Base-by-base conservation (phyloP, 1,139 yeast species). In the Debaryomyces robertsiae region DNA sequence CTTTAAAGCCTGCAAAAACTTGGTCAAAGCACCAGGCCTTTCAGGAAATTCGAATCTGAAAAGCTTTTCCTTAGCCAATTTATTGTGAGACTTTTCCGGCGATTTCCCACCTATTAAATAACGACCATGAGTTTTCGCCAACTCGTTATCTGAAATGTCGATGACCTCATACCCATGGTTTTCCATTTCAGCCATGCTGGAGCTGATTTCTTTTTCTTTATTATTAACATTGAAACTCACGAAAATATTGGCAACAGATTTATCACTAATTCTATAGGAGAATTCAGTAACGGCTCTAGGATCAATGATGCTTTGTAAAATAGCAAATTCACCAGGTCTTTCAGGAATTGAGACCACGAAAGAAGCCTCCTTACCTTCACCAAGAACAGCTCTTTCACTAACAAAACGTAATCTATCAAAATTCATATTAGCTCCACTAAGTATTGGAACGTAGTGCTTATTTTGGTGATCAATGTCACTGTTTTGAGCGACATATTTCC, bases 351-450 rank as follows among this genome's bases (percentile, higher is more conserved):
- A 82, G 7, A 90, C 90, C 33, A 87, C 81, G 69, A 93, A 75
- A 50, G 95, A 93, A 9, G 90, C 96, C 68, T 93, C 99, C 53
- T 84, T 87, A 41, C 98, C 98, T 63, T 93, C 98, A 68, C 98
- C 99, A 19, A 93, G 77, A 42, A 89, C 95, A 4, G 98, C 97
- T 65, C 99, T 84, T 67, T 93, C 99, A 46, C 96, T 82, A n/a
- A 93, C 98, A 63, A 93, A 93, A 59, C 99, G 78, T 52, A 93
- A 73, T 55, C 99, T 79, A 64, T 91, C 98, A 60, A 93, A 93
- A 67, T 94, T 93, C 96, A 93, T 91, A 65, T 93, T 93, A 27
- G 99, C 99, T 45, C 98, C 99, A 27, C 95, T 86, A 42, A 93
- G 72, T 19, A 94, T 76, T 6, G 97, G 94, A 22, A 88, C 87